Evolutionary conservation across 2,329 filamentous ascomycete species (phyloP), one percentile per base, ranked within the genome.

Genomic region (Nigrograna mackinnonii): DNA sequence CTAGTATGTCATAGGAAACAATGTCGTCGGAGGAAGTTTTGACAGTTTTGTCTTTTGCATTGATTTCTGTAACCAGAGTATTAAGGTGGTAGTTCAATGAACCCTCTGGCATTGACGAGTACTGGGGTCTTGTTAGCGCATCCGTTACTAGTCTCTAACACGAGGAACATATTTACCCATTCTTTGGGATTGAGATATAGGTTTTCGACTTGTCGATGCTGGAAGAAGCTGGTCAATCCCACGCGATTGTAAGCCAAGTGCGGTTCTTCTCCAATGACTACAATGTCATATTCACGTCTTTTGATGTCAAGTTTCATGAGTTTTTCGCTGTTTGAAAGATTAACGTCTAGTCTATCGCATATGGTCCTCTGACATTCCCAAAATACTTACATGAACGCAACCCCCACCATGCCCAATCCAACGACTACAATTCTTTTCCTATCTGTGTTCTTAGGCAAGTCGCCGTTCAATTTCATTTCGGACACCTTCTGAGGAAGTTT

Each of bases 241-340:
- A 96, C 91, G 44, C 91, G 84, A 65, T 96, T 96, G 68, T 96
- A 96, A 16, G 91, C 91, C 40, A 95, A 74, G 72, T 96, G 87
- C 16, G 86, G 76, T 64, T 96, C 91, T 59, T 96, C 91, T 47
- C 91, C 91, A 47, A 96, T 86, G 9, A 96, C 89, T 2, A 90
- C 79, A 38, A 96, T 80, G 50, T 89, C 83, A 64, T 91, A 95
- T 65, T 91, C 85, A 57, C 85, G 77, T 49, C 82, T 71, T 58
- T 87, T 84, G 2, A 84, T 81, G 64, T 95, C 91, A 39, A 91
- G 82, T 58, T 95, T 95, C 60, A 95, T 77, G 7, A 96, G 70
- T 69, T 96, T 96, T 69, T 96, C 91, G 57, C 90, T 95, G 55
- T 50, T 55, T 12, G 31, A 18, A n/a, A 30, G 12, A 18, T 44